Percentiles rank a stretch among this genome's conserved stretches.
These are phyloP conservation scores for Tothia fuscella DNA, from an alignment of 2,329 filamentous ascomycete genomes.

Conservation along the genomic window DNA sequence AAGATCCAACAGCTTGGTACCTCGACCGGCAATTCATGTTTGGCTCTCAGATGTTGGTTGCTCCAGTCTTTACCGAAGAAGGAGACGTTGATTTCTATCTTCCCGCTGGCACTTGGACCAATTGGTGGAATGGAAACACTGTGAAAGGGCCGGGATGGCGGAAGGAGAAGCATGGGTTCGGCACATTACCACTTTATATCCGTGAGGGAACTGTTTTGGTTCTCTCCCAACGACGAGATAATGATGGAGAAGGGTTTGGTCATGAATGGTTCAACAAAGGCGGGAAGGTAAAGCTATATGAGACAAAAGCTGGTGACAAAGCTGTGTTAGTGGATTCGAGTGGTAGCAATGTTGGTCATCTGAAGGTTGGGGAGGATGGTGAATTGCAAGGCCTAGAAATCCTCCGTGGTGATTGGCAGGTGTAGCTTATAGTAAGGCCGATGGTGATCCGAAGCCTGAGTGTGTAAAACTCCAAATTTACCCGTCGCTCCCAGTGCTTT, in stretches of 20 bases:
- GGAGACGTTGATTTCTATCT: conserved; percentile 57
- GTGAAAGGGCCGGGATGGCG: conserved; percentile 33
- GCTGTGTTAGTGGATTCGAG: conserved; percentile 24
- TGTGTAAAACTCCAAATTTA: too few species aligned
- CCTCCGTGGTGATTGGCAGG: conserved; percentile 25
- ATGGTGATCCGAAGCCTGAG: too few species aligned
- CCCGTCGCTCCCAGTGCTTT: too few species aligned
- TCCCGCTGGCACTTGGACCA: conserved; percentile 39
- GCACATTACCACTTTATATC: conserved; percentile 29
- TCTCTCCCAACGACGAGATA: too few species aligned
- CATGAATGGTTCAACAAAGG: conserved; percentile 30
- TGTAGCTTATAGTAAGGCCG: too few species aligned
- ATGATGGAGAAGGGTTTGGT: conserved; percentile 23
- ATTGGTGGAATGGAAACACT: conserved; percentile 33
- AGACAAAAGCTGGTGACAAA: conserved; percentile 23
- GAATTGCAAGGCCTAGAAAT: conserved; percentile 20
- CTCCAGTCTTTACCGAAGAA: conserved; percentile 51
- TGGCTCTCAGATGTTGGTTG: conserved; percentile 50
- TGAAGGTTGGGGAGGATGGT: conserved; percentile 20
- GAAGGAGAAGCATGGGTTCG: conserved; percentile 29
- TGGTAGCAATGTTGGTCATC: conserved; percentile 20
- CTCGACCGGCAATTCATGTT: conserved; percentile 64
- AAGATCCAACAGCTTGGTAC: conserved; percentile 55
- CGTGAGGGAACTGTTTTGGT: conserved; percentile 29
- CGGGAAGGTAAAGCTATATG: conserved; percentile 27